Evolutionary conservation across 768 basidiomycete species (phyloP).

Genomic region (Russula vinacea): DNA sequence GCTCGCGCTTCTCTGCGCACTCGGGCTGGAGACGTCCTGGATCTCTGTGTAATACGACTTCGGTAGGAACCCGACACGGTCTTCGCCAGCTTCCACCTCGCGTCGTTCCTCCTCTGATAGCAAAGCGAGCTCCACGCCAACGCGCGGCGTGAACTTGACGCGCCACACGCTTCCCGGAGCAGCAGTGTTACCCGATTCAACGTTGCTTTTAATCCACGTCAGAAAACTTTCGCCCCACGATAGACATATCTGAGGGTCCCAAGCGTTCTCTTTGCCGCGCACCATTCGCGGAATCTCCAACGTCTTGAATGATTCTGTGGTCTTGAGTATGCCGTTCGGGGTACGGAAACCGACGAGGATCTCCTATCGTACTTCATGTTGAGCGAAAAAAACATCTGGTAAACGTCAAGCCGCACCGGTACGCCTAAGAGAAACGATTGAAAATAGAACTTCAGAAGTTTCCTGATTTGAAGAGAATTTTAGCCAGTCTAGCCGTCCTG

Average conservation of each 20-base stretch:
- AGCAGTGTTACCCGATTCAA: not conserved
- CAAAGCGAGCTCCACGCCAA: conserved; percentile 50
- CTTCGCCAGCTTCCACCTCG: conserved; percentile 65
- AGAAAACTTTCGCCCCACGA: conserved; percentile 70
- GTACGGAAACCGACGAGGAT: conserved; percentile 87
- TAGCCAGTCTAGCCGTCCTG: not conserved
- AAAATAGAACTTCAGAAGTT: conserved; percentile 88
- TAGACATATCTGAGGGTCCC: conserved; percentile 75
- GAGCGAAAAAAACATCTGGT: conserved; percentile 7
- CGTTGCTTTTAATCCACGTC: conserved; percentile 43
- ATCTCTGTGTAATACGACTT: conserved; percentile 56
- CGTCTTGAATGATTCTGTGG: conserved; percentile 71
- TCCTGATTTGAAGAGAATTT: conserved; percentile 46
- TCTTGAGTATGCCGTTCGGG: conserved; percentile 62
- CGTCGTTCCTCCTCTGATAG: conserved; percentile 50
- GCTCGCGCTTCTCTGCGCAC: not conserved
- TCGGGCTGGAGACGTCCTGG: not conserved
- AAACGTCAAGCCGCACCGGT: conserved; percentile 46
- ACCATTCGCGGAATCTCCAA: conserved; percentile 75
- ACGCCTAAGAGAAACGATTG: conserved; percentile 90
- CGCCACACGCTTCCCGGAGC: conserved; percentile 57
- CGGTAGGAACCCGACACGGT: conserved; percentile 77
- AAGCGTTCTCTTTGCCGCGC: conserved; percentile 67
- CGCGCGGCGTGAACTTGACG: conserved; percentile 56
- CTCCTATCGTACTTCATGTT: conserved; percentile 48